These are phyloP conservation scores for Penicillium sclerotiorum DNA, from an alignment of 2,329 filamentous ascomycete genomes.

Conservation along the genomic window DNA sequence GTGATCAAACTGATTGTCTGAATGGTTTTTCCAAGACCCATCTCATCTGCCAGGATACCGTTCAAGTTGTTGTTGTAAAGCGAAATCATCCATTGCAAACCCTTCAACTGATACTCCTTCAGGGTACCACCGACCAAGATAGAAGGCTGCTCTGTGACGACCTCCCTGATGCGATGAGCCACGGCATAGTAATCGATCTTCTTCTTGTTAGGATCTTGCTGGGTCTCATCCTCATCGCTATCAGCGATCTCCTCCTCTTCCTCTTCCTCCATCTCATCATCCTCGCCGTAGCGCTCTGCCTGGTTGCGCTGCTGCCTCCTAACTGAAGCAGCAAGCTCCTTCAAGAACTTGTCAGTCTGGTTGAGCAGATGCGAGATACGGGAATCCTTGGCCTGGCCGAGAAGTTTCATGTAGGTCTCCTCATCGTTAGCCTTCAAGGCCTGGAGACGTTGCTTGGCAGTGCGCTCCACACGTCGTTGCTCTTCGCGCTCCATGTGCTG, in stretches of 20 bases:
- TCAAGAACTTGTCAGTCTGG: constrained; percentile 96
- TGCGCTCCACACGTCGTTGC: constrained; percentile 96
- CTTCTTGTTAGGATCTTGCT: constrained; percentile 62
- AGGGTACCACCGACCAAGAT: constrained; percentile 90
- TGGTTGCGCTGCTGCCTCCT: constrained; percentile 88
- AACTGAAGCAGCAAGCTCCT: constrained; percentile 91
- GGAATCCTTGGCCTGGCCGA: constrained; percentile 98
- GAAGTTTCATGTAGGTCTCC: constrained; percentile 95
- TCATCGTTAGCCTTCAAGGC: constrained; percentile 98
- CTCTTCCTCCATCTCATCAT: constrained; percentile 55
- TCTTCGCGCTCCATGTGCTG: constrained; percentile 98
- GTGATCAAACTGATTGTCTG: constrained; percentile 98
- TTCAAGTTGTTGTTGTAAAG: constrained; percentile 99
- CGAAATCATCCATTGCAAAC: constrained; percentile 99
- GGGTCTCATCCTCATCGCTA: constrained; percentile 65
- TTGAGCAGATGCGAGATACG: constrained; percentile 96
- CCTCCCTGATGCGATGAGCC: constrained; percentile 92
- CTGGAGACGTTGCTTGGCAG: constrained; percentile 98
- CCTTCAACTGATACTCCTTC: constrained; percentile 98
- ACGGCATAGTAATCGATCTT: constrained; percentile 99
- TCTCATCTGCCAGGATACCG: constrained; percentile 96
- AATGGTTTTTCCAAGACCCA: constrained; percentile 99
- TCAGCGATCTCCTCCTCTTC: constrained; percentile 69
- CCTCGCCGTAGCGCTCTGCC: constrained; percentile 74
- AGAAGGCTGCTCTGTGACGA: constrained; percentile 76